phyloP scores from a whole-genome alignment of 345 rosid genomes.

The Salix purpurea region DNA sequence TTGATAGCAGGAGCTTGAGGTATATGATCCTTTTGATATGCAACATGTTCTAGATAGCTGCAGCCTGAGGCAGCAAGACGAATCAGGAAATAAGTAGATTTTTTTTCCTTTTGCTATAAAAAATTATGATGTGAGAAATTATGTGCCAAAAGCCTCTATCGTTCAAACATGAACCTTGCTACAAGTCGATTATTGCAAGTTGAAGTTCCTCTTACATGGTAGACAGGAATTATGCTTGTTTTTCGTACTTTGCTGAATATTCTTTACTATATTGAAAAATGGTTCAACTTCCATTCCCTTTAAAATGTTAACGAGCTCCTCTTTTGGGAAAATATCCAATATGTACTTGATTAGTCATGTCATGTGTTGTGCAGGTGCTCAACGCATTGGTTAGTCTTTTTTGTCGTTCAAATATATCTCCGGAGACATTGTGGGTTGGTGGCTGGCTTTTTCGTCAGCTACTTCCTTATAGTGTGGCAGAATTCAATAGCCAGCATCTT shows the following conservation, averaged over 20 bases:
- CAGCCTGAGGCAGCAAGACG: neutral
- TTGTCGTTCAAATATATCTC: constrained; percentile 77
- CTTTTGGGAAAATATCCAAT: neutral
- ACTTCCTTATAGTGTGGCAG: constrained; percentile 84
- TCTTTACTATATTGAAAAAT: neutral
- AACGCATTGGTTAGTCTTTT: constrained; percentile 83
- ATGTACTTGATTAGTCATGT: neutral
- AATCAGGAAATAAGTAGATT: neutral
- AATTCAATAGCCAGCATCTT: constrained; percentile 76
- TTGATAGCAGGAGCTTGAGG: too few relatives aligned
- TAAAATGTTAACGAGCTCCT: neutral
- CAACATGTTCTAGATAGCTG: too few relatives aligned
- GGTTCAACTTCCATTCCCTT: neutral
- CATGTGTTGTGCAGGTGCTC: constrained; percentile 52
- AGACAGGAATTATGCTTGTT: neutral
- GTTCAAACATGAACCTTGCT: neutral
- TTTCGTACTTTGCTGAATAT: neutral
- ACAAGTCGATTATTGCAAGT: neutral
- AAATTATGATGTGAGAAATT: neutral
- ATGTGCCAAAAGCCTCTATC: neutral
- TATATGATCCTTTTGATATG: too few relatives aligned
- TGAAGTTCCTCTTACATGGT: neutral
- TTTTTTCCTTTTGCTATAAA: neutral
- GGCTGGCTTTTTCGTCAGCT: constrained; percentile 98
- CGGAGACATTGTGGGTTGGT: constrained; percentile 93